Conservation (phyloP, 2,329 filamentous ascomycete genomes). For the Ophiocordyceps robertsii region DNA sequence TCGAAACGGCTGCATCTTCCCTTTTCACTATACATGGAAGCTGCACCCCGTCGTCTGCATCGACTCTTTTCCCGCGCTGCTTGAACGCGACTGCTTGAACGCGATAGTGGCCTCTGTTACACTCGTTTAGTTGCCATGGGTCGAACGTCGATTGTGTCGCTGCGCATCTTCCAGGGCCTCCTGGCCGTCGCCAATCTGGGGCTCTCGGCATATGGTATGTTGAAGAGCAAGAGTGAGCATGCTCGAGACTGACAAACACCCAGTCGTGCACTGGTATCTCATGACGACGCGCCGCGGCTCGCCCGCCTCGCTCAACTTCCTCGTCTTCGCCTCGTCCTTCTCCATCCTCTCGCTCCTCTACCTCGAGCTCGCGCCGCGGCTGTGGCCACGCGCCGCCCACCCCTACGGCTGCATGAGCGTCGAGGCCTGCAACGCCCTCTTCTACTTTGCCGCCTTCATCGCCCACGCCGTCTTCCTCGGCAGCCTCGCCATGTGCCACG, state of each 20-base stretch:
- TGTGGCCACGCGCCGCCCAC: slow-evolving; percentile 29
- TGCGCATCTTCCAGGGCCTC: slow-evolving; percentile 8
- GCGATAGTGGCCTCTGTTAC: not conserved
- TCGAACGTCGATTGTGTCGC: slow-evolving; percentile 3
- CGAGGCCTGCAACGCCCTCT: slow-evolving; percentile 37
- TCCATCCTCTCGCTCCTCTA: slow-evolving; percentile 41
- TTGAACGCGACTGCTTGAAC: too few species aligned
- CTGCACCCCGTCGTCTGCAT: not conserved
- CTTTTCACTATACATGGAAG: too few species aligned
- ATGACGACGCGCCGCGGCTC: slow-evolving; percentile 37
- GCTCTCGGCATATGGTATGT: slow-evolving; percentile 9
- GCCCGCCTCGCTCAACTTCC: slow-evolving; percentile 44
- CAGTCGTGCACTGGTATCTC: slow-evolving; percentile 49
- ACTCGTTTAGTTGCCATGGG: slow-evolving; percentile 4
- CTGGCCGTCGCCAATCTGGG: slow-evolving; percentile 6
- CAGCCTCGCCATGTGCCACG: slow-evolving; percentile 41
- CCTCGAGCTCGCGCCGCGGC: slow-evolving; percentile 35
- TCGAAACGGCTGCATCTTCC: too few species aligned
- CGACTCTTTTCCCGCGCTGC: too few species aligned
- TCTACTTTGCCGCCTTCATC: slow-evolving; percentile 48
- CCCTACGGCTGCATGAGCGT: slow-evolving; percentile 31
- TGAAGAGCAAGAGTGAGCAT: too few species aligned
- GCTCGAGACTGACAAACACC: not conserved
- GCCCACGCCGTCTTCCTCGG: slow-evolving; percentile 43
- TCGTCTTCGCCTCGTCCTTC: slow-evolving; percentile 40